Conservation (phyloP, 2,329 filamentous ascomycete genomes). For the Stagonosporopsis tanaceti region DNA sequence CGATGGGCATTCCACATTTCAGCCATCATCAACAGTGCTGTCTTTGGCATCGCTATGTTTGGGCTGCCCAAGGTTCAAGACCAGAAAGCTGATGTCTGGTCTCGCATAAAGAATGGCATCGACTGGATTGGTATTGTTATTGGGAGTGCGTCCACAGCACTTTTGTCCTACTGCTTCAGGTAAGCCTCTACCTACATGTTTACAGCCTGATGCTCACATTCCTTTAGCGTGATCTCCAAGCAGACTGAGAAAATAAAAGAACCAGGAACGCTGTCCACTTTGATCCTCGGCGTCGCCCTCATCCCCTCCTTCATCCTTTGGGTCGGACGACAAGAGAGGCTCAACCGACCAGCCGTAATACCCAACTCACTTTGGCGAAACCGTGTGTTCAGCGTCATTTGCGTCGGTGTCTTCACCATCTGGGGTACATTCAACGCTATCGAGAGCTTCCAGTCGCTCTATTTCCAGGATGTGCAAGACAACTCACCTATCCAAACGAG, state of each 20-base stretch:
- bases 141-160: slow-evolving; percentile 56
- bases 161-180: slow-evolving; percentile 64
- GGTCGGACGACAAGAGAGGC: slow-evolving; percentile 59
- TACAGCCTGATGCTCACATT: neutral
- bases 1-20: slow-evolving; percentile 60
- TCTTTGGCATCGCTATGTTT: slow-evolving; percentile 52
- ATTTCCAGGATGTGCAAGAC: slow-evolving; percentile 54
- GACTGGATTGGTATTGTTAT: slow-evolving; percentile 63
- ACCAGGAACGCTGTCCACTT: slow-evolving; percentile 55
- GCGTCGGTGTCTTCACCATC: slow-evolving; percentile 54
- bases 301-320: slow-evolving; percentile 63
- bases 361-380: slow-evolving; percentile 71
- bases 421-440: slow-evolving; percentile 49
- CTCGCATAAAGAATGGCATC: slow-evolving; percentile 54
- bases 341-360: slow-evolving; percentile 63
- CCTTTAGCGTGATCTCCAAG: slow-evolving; percentile 47
- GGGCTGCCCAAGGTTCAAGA: slow-evolving; percentile 45
- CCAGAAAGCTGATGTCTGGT: slow-evolving; percentile 36
- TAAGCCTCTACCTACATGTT: slow-evolving; percentile 40
- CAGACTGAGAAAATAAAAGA: slow-evolving; percentile 54
- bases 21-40: slow-evolving; percentile 53
- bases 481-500: slow-evolving; percentile 47
- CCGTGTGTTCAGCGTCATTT: slow-evolving; percentile 63
- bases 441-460: slow-evolving; percentile 53
- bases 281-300: slow-evolving; percentile 54